Percentiles rank a stretch among this genome's conserved stretches.
These are phyloP conservation scores for Trichosporon ovoides DNA, from an alignment of 1,284 basidiomycete genomes.

Conservation along the genomic window DNA sequence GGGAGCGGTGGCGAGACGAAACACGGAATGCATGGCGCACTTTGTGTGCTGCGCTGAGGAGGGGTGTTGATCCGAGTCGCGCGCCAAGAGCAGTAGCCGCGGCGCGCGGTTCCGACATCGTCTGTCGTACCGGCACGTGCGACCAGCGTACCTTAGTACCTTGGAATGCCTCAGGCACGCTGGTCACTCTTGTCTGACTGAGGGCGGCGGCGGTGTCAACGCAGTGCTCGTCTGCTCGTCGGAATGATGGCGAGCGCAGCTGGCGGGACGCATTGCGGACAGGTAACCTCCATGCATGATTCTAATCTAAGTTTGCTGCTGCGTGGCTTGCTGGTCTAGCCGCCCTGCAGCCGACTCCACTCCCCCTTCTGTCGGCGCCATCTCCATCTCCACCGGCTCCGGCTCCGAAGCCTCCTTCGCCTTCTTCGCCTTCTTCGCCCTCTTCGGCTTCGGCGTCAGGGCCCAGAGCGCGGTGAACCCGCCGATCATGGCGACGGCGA, in stretches of 20 bases:
- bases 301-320: too few species aligned
- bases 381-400: neutral
- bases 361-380: neutral
- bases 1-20: neutral
- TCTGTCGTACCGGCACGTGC: neutral
- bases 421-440: neutral
- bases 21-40: neutral
- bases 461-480: slow-evolving; percentile 12
- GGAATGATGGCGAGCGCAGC: too few species aligned
- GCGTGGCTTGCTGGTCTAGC: too few species aligned
- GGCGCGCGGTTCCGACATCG: neutral
- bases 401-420: neutral
- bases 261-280: too few species aligned
- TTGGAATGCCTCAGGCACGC: too few species aligned
- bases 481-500: slow-evolving; percentile 16
- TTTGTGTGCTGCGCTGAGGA: too few species aligned
- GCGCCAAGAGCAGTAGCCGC: neutral
- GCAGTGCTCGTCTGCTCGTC: too few species aligned
- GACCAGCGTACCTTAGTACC: too few species aligned
- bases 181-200: too few species aligned
- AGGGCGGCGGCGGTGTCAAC: too few species aligned
- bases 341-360: too few species aligned
- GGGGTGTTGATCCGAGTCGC: neutral
- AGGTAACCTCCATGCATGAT: neutral
- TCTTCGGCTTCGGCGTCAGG: slow-evolving; percentile 12